Base-by-base conservation (phyloP, 2,329 filamentous ascomycete species). In the Lojkania enalia region DNA sequence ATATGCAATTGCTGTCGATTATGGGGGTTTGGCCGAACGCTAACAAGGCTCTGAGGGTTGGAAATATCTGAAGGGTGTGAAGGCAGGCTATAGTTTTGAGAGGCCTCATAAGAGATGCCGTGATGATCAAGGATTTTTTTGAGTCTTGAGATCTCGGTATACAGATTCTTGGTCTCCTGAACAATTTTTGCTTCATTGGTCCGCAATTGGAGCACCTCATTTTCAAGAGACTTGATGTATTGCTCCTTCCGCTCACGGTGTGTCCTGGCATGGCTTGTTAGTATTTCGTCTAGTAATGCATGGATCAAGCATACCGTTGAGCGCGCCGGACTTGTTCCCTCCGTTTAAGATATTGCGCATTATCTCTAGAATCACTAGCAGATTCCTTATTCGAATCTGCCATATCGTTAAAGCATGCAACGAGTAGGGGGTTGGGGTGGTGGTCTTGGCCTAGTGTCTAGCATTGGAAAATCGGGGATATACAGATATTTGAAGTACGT, bases 311-410 rank as follows among this genome's bases (percentile, higher is more conserved):
- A 3, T 59, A 66, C 62, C 52, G 58, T 45, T 71, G 68, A 6
- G 68, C 68, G 39, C 54, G 60, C 11, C 67, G 65, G n/a, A 71
- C 56, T 52, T 71, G 68, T 25, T 71, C 67, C 35, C 63, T 57
- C 15, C 68, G 61, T 42, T 58, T 68, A 6, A 46, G 39, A 35
- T 54, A 54, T 19, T 49, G 39, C 11, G 42, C 37, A 33, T 44
- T 49, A 38, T 48, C 39, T 21, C 40, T 48, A 15, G 43, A 33
- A 35, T 49, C 39, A 30, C 32, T 25, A 2, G 30, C 18, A 7
- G 42, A 33, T 13, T 37, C 16, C 14, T 49, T 47, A 6, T 44
- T 45, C 9, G 44, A 12, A 31, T 49, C 49, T 49, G 32, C 16
- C 15, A 36, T 36, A 15, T 23, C 20, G 19, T 20, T 11, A 32